Evolutionary conservation across 2,329 filamentous ascomycete genomes (phyloP).

Genomic region (Fusarium sp.): DNA sequence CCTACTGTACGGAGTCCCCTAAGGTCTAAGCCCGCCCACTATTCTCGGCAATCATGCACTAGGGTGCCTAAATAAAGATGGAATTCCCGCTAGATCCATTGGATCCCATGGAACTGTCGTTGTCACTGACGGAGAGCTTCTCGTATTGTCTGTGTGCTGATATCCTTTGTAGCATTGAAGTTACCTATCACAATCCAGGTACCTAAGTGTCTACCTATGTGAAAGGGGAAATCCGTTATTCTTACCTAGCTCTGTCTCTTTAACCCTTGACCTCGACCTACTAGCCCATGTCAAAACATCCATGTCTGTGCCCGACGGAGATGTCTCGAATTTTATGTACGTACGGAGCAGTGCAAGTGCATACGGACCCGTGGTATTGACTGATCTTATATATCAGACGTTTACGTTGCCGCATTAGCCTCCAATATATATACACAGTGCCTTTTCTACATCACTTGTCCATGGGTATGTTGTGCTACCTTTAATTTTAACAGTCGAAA

Average conservation of each 20-base stretch:
- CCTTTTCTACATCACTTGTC: background rate
- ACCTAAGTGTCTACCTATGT: background rate
- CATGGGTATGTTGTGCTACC: background rate
- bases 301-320: background rate
- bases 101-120: background rate
- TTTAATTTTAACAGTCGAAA: background rate
- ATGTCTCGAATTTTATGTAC: background rate
- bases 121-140: background rate
- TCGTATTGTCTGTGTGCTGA: background rate
- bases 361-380: background rate
- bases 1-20: constrained; percentile 22
- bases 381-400: background rate
- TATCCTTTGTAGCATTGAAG: background rate
- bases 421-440: background rate
- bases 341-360: background rate
- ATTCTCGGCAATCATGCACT: constrained; percentile 43
- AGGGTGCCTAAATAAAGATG: constrained; percentile 16
- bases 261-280: background rate
- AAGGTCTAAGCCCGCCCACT: constrained; percentile 25
- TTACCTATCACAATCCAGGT: background rate
- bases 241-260: background rate
- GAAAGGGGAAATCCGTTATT: background rate
- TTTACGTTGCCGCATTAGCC: background rate
- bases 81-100: background rate
- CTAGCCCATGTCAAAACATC: background rate